Percentiles rank a stretch among this genome's conserved stretches.
Evolutionary conservation across 1,284 basidiomycete species (phyloP).

Genomic region (Fomitopsis schrenkii): DNA sequence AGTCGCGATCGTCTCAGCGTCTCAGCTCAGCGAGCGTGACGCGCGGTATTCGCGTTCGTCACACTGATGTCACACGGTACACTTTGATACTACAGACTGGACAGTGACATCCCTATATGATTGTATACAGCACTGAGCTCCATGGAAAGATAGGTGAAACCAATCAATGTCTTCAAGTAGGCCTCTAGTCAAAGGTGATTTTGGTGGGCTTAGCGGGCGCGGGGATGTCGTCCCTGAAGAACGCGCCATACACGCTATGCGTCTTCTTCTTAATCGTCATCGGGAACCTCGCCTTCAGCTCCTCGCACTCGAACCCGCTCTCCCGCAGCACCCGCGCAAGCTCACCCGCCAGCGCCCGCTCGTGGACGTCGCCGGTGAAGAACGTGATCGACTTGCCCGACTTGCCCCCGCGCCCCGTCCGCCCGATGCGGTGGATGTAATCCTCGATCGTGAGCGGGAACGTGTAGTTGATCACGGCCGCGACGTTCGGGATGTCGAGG

Average conservation of each 20-base stretch:
- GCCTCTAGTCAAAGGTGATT: constrained; percentile 62
- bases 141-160: no score
- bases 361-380: constrained; percentile 89
- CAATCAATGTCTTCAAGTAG: background rate
- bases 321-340: constrained; percentile 90
- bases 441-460: constrained; percentile 96
- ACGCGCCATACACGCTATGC: constrained; percentile 80
- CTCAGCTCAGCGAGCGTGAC: no score
- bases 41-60: no score
- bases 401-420: constrained; percentile 92
- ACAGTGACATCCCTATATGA: background rate
- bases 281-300: constrained; percentile 79
- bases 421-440: constrained; percentile 96
- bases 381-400: constrained; percentile 94
- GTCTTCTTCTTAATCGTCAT: constrained; percentile 97
- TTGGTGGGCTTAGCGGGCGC: constrained; percentile 80
- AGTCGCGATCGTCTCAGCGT: no score
- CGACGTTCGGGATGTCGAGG: constrained; percentile 96
- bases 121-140: no score
- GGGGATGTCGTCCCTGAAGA: constrained; percentile 78
- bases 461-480: constrained; percentile 90
- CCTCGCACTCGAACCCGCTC: constrained; percentile 78
- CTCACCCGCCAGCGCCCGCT: constrained; percentile 89
- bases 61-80: no score
- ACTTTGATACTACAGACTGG: background rate